Evolutionary conservation across 345 rosid species (phyloP).

Genomic region (Cardiospermum halicacabum): DNA sequence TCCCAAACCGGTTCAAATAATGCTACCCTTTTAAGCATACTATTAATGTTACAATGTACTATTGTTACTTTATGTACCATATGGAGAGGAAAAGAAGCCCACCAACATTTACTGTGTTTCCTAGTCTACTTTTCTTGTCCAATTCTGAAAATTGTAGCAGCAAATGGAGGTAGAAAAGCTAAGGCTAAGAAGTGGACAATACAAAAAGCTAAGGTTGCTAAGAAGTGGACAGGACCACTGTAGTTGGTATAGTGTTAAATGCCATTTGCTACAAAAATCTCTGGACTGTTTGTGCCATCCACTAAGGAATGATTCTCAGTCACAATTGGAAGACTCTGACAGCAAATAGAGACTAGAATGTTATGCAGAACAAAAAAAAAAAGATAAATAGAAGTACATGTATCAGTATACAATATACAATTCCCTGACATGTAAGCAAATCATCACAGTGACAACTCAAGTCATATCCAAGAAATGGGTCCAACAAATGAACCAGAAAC

Average conservation of each 20-base stretch:
- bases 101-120: constrained; percentile 27
- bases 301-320: neutral
- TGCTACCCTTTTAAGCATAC: constrained; percentile 6
- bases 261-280: constrained; percentile 2
- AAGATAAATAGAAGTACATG: neutral
- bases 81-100: neutral
- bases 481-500: constrained; percentile 12
- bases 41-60: constrained; percentile 52
- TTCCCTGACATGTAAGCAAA: neutral
- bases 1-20: no score
- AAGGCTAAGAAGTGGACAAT: no score
- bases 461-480: neutral
- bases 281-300: constrained; percentile 7
- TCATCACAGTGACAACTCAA: neutral
- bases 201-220: neutral
- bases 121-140: constrained; percentile 24
- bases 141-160: no score
- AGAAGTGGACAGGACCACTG: constrained; percentile 9
- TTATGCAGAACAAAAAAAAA: constrained; percentile 1
- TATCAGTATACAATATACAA: constrained; percentile 17
- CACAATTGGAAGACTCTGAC: neutral
- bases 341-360: neutral
- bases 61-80: constrained; percentile 34
- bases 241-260: neutral
- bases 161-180: no score